Evolutionary conservation across 305 asterid species (phyloP).

Genomic region (Ilex paraguariensis): DNA sequence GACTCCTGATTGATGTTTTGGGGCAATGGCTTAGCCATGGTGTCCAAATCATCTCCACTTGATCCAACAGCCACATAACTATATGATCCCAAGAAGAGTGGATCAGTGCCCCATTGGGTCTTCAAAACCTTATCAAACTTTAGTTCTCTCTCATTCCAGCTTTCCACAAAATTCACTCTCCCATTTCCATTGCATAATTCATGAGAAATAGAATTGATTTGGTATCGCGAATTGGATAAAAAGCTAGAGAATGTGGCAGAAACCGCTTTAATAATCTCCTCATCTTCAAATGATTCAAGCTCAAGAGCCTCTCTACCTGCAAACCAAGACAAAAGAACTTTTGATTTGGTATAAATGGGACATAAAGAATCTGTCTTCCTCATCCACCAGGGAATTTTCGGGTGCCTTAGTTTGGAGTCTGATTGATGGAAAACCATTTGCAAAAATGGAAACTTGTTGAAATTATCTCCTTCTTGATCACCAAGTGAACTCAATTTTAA

Average conservation of each 20-base stretch:
- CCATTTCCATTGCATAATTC: slow-evolving; percentile 18
- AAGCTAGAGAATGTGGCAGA: slow-evolving; percentile 53
- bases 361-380: slow-evolving; percentile 50
- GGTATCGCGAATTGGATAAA: slow-evolving; percentile 18
- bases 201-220: not conserved
- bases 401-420: slow-evolving; percentile 29
- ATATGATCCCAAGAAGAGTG: slow-evolving; percentile 82
- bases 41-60: slow-evolving; percentile 65
- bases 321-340: slow-evolving; percentile 63
- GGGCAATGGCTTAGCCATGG: slow-evolving; percentile 80
- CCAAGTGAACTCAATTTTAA: slow-evolving; percentile 29
- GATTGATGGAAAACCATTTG: slow-evolving; percentile 67
- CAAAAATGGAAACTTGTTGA: slow-evolving; percentile 40
- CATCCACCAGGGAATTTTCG: slow-evolving; percentile 69
- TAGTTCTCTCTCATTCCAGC: not conserved
- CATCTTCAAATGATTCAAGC: slow-evolving; percentile 55
- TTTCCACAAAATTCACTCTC: slow-evolving; percentile 8
- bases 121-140: slow-evolving; percentile 46
- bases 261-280: slow-evolving; percentile 56
- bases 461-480: slow-evolving; percentile 8
- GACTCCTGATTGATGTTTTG: slow-evolving; percentile 7
- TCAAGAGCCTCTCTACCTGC: slow-evolving; percentile 79
- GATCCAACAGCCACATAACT: slow-evolving; percentile 87
- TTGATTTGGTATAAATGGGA: slow-evolving; percentile 63
- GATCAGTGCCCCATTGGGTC: slow-evolving; percentile 82